Percentiles rank a stretch among this genome's conserved stretches.
Conservation (phyloP, 148 eudicot genomes). For the Nepenthes gracilis region DNA sequence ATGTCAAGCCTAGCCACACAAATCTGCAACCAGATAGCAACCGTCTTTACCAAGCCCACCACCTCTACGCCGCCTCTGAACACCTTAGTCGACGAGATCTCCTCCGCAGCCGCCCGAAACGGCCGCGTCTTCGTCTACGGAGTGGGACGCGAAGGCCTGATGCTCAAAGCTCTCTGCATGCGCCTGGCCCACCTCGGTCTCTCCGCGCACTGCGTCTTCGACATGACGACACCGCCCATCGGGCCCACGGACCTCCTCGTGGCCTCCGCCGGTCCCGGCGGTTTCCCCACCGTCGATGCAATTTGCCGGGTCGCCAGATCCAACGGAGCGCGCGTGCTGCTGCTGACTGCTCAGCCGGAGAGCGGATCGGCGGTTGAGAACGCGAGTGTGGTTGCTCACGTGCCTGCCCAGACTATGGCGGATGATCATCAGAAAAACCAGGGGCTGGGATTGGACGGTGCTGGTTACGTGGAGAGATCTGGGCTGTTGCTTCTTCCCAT, state of each 20-base stretch:
- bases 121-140: slow-evolving; percentile 69
- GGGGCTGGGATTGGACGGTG: not conserved
- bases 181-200: slow-evolving; percentile 68
- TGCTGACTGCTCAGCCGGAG: slow-evolving; percentile 68
- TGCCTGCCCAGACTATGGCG: slow-evolving; percentile 91
- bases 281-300: slow-evolving; percentile 82
- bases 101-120: slow-evolving; percentile 22
- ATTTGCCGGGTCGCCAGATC: slow-evolving; percentile 54
- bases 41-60: slow-evolving; percentile 54
- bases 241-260: slow-evolving; percentile 61
- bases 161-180: slow-evolving; percentile 80
- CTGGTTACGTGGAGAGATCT: slow-evolving; percentile 17
- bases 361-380: slow-evolving; percentile 30
- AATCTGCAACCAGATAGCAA: slow-evolving; percentile 63
- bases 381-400: slow-evolving; percentile 52
- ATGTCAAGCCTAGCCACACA: slow-evolving; percentile 40
- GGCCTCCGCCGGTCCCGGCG: slow-evolving; percentile 86
- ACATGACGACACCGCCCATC: slow-evolving; percentile 89
- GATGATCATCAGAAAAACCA: slow-evolving; percentile 19
- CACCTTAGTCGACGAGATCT: slow-evolving; percentile 39
- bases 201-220: slow-evolving; percentile 66
- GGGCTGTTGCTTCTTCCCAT: slow-evolving; percentile 73
- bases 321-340: slow-evolving; percentile 48
- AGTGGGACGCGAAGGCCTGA: slow-evolving; percentile 91
- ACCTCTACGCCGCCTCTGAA: slow-evolving; percentile 36